phyloP scores from a whole-genome alignment of 495 filamentous ascomycete genomes.

The Mycothermus thermophilus region DNA sequence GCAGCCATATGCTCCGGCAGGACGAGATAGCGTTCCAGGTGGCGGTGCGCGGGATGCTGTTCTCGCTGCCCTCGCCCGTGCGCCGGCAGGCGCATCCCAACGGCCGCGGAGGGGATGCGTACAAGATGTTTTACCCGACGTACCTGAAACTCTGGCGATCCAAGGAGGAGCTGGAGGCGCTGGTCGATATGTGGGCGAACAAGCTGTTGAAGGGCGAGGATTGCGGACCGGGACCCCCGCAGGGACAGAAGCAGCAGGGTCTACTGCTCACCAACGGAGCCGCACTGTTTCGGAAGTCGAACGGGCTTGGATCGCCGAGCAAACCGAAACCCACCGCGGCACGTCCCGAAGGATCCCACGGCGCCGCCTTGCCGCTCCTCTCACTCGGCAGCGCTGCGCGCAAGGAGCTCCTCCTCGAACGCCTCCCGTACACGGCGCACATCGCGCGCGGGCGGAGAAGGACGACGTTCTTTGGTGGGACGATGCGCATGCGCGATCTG shows the following conservation, averaged over 20 bases:
- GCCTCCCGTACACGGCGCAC: slow-evolving; percentile 68
- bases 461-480: slow-evolving; percentile 13
- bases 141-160: slow-evolving; percentile 62
- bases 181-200: slow-evolving; percentile 53
- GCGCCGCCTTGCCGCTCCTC: slow-evolving; percentile 22
- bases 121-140: slow-evolving; percentile 80
- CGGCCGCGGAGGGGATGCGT: slow-evolving; percentile 39
- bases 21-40: slow-evolving; percentile 87
- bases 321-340: not conserved
- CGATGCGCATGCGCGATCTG: slow-evolving; percentile 36
- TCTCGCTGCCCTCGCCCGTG: slow-evolving; percentile 73
- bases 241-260: slow-evolving; percentile 2
- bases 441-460: slow-evolving; percentile 35
- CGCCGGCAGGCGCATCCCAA: slow-evolving; percentile 42
- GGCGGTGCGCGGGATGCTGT: slow-evolving; percentile 68
- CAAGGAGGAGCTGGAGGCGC: slow-evolving; percentile 60
- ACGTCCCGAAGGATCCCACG: slow-evolving; percentile 4
- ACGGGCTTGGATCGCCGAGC: no score
- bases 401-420: slow-evolving; percentile 62
- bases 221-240: slow-evolving; percentile 9
- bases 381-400: slow-evolving; percentile 48
- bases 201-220: slow-evolving; percentile 38
- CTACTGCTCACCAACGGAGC: slow-evolving; percentile 25
- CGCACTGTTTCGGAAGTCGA: slow-evolving; percentile 27
- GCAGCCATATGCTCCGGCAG: slow-evolving; percentile 64